Percentiles rank a stretch among this genome's conserved stretches.
Evolutionary conservation across 768 basidiomycete genomes (phyloP).

Genomic region (Russula olivacea): DNA sequence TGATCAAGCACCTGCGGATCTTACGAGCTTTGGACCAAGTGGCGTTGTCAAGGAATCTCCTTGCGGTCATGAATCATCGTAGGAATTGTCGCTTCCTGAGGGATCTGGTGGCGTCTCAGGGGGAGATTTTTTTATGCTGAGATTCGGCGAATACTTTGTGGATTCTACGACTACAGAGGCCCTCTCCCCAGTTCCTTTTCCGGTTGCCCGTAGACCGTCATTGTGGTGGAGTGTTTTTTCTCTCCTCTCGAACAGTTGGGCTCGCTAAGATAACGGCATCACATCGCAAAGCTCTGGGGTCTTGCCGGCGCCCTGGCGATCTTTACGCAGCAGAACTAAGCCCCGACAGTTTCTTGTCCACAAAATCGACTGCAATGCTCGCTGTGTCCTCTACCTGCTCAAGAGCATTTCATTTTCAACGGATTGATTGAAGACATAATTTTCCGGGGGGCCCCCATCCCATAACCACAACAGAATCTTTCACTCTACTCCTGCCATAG

Average conservation of each 20-base stretch:
- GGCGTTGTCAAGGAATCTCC: neutral
- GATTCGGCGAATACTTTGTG: neutral
- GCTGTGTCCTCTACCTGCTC: too few species aligned
- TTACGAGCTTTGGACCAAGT: neutral
- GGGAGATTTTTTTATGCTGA: neutral
- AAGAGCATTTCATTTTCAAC: too few species aligned
- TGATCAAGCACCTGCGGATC: neutral
- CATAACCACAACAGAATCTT: too few species aligned
- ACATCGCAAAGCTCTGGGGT: neutral
- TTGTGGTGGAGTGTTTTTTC: neutral
- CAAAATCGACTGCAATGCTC: neutral
- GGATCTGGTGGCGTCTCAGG: neutral
- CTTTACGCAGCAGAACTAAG: too few species aligned
- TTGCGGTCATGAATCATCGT: neutral
- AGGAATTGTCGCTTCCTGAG: neutral
- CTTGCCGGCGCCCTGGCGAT: neutral
- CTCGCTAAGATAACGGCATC: too few species aligned
- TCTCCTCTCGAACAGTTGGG: too few species aligned
- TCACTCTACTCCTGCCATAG: too few species aligned
- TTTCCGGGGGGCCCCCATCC: too few species aligned
- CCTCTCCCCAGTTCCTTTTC: neutral
- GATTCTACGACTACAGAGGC: neutral
- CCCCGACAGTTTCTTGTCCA: neutral
- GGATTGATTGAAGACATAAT: too few species aligned
- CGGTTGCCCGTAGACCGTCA: neutral